Conservation (phyloP, 306 rosid species). For the Dicorynia guianensis region DNA sequence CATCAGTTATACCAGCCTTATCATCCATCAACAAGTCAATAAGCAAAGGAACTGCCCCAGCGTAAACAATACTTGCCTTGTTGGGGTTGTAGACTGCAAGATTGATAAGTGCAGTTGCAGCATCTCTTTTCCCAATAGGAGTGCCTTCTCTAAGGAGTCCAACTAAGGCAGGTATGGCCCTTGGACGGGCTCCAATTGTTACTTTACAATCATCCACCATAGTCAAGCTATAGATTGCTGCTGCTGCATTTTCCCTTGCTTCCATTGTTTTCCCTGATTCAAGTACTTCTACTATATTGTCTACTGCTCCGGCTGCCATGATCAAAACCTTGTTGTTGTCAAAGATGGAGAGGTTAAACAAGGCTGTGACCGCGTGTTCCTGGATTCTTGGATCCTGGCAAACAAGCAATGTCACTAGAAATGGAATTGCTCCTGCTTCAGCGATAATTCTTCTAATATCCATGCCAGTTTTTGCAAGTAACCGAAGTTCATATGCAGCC, state of each 20-base stretch:
- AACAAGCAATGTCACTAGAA: slow-evolving; percentile 68
- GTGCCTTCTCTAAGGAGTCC: slow-evolving; percentile 81
- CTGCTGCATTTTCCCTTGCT: slow-evolving; percentile 94
- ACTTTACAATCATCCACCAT: slow-evolving; percentile 81
- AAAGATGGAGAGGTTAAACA: slow-evolving; percentile 84
- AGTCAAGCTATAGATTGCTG: slow-evolving; percentile 76
- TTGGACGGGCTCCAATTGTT: slow-evolving; percentile 65
- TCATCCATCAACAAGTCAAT: slow-evolving; percentile 80
- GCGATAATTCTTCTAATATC: slow-evolving; percentile 76
- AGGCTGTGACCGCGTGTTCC: slow-evolving; percentile 84
- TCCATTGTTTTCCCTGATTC: slow-evolving; percentile 85
- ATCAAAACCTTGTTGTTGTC: slow-evolving; percentile 85
- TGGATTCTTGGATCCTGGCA: slow-evolving; percentile 83
- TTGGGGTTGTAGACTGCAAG: slow-evolving; percentile 79
- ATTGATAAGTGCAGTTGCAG: slow-evolving; percentile 77
- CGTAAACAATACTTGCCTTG: slow-evolving; percentile 59
- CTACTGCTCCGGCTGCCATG: slow-evolving; percentile 87
- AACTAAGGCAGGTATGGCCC: slow-evolving; percentile 78
- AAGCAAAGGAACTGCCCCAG: slow-evolving; percentile 70
- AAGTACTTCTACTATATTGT: slow-evolving; percentile 69
- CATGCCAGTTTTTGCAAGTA: slow-evolving; percentile 87
- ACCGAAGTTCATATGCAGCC: slow-evolving; percentile 87
- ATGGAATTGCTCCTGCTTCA: slow-evolving; percentile 95
- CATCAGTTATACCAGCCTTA: slow-evolving; percentile 85
- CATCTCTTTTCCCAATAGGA: slow-evolving; percentile 81